Base-by-base conservation (phyloP, 352 stramenopile species). In the Globisporangium viniferum region DNA sequence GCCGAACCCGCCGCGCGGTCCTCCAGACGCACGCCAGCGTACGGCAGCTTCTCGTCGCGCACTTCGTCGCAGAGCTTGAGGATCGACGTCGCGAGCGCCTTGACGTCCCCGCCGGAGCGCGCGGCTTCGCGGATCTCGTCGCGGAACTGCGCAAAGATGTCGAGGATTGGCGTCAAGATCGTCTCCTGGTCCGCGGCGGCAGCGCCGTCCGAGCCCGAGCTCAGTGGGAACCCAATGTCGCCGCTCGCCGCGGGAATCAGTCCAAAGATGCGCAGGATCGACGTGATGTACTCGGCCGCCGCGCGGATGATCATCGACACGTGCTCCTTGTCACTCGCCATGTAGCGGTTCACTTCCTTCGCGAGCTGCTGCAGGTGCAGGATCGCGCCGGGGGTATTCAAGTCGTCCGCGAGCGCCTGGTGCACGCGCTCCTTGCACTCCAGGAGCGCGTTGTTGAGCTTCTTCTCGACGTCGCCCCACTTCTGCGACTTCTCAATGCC, bases 101-200 rank as follows among this genome's bases (percentile, higher is more conserved):
- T 89, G 12, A 64, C 73, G 8, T 76, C 79, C 24, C 72, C 75
- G 56, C 73, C 72, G 54, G 77, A 79, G 61, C 91, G 85, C 22
- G 86, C 86, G 2, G 84, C 80, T 46, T 91, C 77, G 24, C 88
- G 86, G 62, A 96, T 90, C 55, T 92, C 74, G 57, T 94, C 82
- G 62, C 93, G 89, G 78, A 98, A 98, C 62, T 91, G 74, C 20
- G 83, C 85, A 57, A 98, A 90, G 62, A 93, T 94, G 67, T 98
- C 89, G n/a, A 98, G 71, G 29, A 98, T 78, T 1, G 92, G 93
- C 36, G 83, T 81, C 15, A 98, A 70, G 18, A 97, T 77, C 58
- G 75, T 88, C 74, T 97, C 90, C 64, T 96, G 82, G 65, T 93
- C 77, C 3, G 35, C 61, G 15, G 55, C 35, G 5, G 70, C 80